These are phyloP conservation scores for Passiflora organensis DNA, from an alignment of 345 rosid species.

Conservation along the genomic window DNA sequence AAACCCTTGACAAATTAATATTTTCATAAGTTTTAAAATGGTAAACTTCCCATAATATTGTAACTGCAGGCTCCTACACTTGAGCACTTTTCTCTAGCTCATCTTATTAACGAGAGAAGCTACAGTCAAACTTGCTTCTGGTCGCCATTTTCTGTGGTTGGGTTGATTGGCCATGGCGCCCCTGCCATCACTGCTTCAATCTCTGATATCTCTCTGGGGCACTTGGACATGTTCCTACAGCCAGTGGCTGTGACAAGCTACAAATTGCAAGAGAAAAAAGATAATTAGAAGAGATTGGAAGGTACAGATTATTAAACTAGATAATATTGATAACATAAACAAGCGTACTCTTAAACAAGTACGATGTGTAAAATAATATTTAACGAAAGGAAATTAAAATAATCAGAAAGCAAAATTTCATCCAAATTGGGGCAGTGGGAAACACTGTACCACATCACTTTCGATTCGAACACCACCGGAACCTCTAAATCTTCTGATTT, in stretches of 20 bases:
- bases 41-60: too few species aligned
- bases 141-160: background rate
- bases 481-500: slow-evolving; percentile 48
- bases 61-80: too few species aligned
- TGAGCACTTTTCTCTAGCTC: background rate
- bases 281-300: background rate
- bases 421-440: background rate
- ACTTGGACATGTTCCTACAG: slow-evolving; percentile 74
- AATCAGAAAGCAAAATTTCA: background rate
- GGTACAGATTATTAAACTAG: background rate
- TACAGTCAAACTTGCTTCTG: background rate
- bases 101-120: background rate
- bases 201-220: slow-evolving; percentile 57
- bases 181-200: slow-evolving; percentile 95
- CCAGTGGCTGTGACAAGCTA: slow-evolving; percentile 63
- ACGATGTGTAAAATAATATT: background rate
- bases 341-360: background rate
- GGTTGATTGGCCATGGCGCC: slow-evolving; percentile 51
- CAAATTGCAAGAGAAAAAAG: slow-evolving; percentile 1
- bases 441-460: slow-evolving; percentile 72
- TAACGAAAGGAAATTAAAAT: too few species aligned
- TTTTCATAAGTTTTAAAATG: too few species aligned
- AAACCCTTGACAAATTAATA: too few species aligned
- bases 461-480: slow-evolving; percentile 95
- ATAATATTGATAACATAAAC: background rate